Conservation (phyloP, 2,329 filamentous ascomycete genomes). For the Cercospora sp. region DNA sequence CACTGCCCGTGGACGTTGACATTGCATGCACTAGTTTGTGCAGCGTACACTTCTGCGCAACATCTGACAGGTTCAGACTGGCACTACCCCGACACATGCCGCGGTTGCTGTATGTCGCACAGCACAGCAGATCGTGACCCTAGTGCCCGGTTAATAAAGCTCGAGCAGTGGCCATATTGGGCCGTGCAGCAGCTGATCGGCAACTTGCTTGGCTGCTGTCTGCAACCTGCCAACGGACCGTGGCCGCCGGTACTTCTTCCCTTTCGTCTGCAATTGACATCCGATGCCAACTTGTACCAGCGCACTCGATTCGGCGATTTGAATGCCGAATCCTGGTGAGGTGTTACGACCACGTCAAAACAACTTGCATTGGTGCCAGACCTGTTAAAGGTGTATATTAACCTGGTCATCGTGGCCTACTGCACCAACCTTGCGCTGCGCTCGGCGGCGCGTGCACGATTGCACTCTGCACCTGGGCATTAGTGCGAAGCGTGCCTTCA, state of each 20-base stretch:
- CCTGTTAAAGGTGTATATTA: neutral
- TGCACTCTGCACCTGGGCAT: constrained; percentile 17
- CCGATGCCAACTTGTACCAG: neutral
- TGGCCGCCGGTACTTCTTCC: neutral
- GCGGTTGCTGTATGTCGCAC: neutral
- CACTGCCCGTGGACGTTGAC: neutral
- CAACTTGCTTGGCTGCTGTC: neutral
- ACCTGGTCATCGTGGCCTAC: neutral
- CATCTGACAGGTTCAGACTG: neutral
- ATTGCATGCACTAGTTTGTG: neutral
- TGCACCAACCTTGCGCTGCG: neutral
- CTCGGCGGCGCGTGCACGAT: neutral
- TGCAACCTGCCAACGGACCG: constrained; percentile 1
- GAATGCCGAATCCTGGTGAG: neutral
- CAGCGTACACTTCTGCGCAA: neutral
- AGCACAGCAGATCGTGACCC: constrained; percentile 8
- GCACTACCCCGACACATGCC: constrained; percentile 8
- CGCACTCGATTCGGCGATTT: neutral
- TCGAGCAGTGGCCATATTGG: constrained; percentile 11
- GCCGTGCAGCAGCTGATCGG: constrained; percentile 1
- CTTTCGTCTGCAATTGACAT: neutral
- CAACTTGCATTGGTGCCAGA: neutral
- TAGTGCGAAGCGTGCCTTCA: constrained; percentile 15
- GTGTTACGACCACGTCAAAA: neutral
- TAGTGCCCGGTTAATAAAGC: constrained; percentile 17